Conservation (phyloP, 129 eudicot species). For the Erigeron canadensis region DNA sequence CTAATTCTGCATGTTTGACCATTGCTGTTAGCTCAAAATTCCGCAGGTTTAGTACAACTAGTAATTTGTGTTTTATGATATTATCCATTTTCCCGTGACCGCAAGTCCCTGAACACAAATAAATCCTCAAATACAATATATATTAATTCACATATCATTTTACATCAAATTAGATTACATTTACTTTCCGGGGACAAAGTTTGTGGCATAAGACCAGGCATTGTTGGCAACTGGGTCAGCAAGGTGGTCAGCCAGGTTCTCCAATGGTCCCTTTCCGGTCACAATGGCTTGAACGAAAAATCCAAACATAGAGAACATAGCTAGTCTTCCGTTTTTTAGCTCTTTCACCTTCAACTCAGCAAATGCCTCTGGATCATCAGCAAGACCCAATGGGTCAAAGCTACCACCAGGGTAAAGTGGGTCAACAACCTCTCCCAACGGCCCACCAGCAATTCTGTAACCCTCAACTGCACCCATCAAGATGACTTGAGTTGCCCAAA, state of each 20-base stretch:
- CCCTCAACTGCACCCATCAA: slow-evolving; percentile 84
- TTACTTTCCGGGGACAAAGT: slow-evolving; percentile 67
- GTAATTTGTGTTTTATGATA: not conserved
- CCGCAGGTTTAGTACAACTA: not conserved
- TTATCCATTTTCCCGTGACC: not conserved
- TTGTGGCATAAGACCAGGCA: slow-evolving; percentile 71
- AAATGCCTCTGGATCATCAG: slow-evolving; percentile 72
- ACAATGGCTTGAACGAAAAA: slow-evolving; percentile 77
- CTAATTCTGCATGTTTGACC: not conserved
- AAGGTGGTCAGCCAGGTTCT: slow-evolving; percentile 66
- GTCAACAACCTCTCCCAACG: slow-evolving; percentile 69
- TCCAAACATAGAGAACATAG: slow-evolving; percentile 79
- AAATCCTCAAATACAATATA: slow-evolving; percentile 24
- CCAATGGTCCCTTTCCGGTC: slow-evolving; percentile 84
- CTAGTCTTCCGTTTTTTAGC: slow-evolving; percentile 64
- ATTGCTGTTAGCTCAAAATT: not conserved
- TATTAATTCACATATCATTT: slow-evolving; percentile 38
- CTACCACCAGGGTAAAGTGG: slow-evolving; percentile 77
- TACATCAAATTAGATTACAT: slow-evolving; percentile 24
- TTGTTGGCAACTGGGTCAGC: slow-evolving; percentile 74
- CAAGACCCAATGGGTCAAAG: slow-evolving; percentile 71
- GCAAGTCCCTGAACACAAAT: not conserved
- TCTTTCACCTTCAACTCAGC: slow-evolving; percentile 78
- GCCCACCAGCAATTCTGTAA: slow-evolving; percentile 72
- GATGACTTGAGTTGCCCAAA: slow-evolving; percentile 66